Evolutionary conservation across 2,329 filamentous ascomycete species (phyloP).

Genomic region (Pseudocercospora pini-densiflorae): DNA sequence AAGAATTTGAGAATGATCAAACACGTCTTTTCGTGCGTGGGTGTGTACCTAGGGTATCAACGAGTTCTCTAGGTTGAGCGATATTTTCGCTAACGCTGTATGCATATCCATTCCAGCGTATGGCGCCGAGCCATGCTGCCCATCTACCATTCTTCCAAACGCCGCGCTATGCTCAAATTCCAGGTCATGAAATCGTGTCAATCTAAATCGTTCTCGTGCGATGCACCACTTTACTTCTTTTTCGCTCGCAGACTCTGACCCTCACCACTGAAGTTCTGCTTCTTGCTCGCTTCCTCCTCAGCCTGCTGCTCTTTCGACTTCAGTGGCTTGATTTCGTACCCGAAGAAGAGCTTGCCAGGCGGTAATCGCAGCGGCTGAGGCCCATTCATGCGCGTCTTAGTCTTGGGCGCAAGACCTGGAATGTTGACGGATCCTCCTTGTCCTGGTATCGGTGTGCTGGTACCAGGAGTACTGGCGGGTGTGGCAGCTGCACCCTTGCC

Average conservation of each 20-base stretch:
- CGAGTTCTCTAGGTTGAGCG: background rate
- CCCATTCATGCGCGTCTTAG: constrained; percentile 66
- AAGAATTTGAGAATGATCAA: background rate
- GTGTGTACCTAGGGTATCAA: background rate
- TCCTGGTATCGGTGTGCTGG: constrained; percentile 64
- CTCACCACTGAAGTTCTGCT: constrained; percentile 67
- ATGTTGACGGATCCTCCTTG: constrained; percentile 49
- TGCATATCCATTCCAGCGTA: background rate
- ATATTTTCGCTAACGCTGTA: background rate
- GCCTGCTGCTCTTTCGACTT: constrained; percentile 76
- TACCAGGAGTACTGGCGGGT: constrained; percentile 32
- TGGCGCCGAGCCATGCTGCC: background rate
- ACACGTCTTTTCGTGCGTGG: background rate
- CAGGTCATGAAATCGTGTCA: constrained; percentile 12
- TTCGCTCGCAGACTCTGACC: constrained; percentile 84
- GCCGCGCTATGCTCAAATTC: constrained; percentile 5
- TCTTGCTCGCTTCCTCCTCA: constrained; percentile 65
- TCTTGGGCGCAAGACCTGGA: constrained; percentile 31
- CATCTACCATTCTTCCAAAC: background rate
- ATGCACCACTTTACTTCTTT: constrained; percentile 51
- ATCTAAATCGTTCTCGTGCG: background rate
- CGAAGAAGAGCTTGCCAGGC: constrained; percentile 93
- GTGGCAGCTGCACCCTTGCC: constrained; percentile 61
- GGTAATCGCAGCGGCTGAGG: constrained; percentile 84
- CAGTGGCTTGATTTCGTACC: constrained; percentile 88